Percentiles rank a stretch among this genome's conserved stretches.
Conservation (phyloP, 768 basidiomycete genomes). For the Panaeolus papilionaceus region DNA sequence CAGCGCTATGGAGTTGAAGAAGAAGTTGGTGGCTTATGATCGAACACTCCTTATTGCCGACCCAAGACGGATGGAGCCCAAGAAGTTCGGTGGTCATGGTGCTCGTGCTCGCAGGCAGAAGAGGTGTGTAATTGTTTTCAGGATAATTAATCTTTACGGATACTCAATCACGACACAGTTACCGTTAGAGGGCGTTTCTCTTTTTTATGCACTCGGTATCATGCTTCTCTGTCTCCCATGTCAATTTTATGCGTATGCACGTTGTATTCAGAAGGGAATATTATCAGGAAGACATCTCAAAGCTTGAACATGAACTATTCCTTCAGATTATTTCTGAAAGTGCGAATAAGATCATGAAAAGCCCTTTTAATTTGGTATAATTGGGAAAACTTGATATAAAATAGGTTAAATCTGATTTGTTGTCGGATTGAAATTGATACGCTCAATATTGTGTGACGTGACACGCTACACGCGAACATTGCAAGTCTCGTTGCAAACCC, state of each 20-base stretch:
- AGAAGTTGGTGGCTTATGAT: conserved; percentile 96
- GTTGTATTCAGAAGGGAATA: conserved; percentile 12
- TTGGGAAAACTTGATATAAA: not conserved
- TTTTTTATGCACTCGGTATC: conserved; percentile 49
- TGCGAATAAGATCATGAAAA: not conserved
- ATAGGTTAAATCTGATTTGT: not conserved
- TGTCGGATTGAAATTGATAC: no score
- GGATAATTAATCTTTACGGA: not conserved
- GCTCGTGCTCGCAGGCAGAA: conserved; percentile 99
- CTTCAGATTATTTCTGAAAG: not conserved
- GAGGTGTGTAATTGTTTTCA: conserved; percentile 61
- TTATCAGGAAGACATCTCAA: not conserved
- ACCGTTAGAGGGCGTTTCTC: conserved; percentile 65
- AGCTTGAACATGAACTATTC: not conserved
- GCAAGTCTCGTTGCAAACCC: conserved; percentile 8
- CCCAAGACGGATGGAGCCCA: conserved; percentile 97
- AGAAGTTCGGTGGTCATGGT: conserved; percentile 99
- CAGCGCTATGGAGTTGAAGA: conserved; percentile 97
- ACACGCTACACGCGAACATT: conserved; percentile 5
- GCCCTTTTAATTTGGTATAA: not conserved
- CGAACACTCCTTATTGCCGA: conserved; percentile 89
- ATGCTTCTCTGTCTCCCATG: conserved; percentile 33
- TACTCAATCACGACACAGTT: conserved; percentile 52
- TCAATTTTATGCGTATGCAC: conserved; percentile 15
- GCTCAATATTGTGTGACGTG: conserved; percentile 1